Evolutionary conservation across 257 asterid genomes (phyloP).

Genomic region (Nicotiana undulata): DNA sequence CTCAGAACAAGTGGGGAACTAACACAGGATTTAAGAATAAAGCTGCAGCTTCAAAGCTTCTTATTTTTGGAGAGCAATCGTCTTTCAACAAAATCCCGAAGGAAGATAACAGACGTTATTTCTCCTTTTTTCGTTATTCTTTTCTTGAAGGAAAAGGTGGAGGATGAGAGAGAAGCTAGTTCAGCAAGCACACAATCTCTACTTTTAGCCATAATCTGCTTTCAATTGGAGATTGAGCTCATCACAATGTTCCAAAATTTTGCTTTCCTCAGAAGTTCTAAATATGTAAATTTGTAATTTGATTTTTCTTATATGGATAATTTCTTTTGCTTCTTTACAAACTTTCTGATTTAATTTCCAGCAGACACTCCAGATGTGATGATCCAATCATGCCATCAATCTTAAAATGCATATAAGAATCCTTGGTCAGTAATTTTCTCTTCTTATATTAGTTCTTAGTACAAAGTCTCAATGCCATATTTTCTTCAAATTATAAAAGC

Average conservation of each 20-base stretch:
- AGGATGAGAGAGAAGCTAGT: background rate
- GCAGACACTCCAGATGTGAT: background rate
- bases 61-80: background rate
- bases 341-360: background rate
- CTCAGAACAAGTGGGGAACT: background rate
- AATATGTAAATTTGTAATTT: background rate
- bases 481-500: background rate
- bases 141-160: background rate
- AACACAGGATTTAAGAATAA: background rate
- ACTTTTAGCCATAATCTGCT: background rate
- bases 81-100: background rate
- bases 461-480: background rate
- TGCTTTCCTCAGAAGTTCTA: background rate
- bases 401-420: background rate
- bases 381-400: background rate
- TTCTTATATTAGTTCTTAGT: background rate
- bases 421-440: background rate
- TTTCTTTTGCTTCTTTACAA: background rate
- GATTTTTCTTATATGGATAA: background rate
- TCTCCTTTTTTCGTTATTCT: background rate
- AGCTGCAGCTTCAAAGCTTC: background rate
- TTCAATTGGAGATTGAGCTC: background rate
- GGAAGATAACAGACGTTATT: background rate
- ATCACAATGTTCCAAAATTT: background rate
- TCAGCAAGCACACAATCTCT: background rate